Percentiles rank a stretch among this genome's conserved stretches.
These are phyloP conservation scores for Buddleja alternifolia DNA, from an alignment of 257 asterid genomes.

Conservation along the genomic window DNA sequence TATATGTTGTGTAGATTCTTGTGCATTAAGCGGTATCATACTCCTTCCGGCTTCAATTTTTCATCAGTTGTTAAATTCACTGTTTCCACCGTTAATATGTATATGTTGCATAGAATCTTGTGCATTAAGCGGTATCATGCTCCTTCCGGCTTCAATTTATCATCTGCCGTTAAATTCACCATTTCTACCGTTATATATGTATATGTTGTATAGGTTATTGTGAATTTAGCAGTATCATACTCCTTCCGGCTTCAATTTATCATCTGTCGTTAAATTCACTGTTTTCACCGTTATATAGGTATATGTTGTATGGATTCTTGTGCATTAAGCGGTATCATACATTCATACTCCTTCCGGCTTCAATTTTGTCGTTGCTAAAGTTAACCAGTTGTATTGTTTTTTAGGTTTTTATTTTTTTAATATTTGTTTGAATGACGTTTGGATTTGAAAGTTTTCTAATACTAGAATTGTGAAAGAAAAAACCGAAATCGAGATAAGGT, in stretches of 20 bases:
- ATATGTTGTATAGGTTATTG: too few species aligned
- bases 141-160: not conserved
- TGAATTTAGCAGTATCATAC: not conserved
- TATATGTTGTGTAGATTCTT: too few species aligned
- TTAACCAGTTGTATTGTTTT: too few species aligned
- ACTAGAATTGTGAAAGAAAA: not conserved
- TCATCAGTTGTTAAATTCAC: not conserved
- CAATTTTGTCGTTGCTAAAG: too few species aligned
- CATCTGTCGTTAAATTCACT: not conserved
- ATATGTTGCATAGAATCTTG: too few species aligned
- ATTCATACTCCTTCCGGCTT: too few species aligned
- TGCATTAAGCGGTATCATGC: not conserved
- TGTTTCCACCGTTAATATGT: not conserved
- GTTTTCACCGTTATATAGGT: not conserved
- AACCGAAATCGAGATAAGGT: not conserved
- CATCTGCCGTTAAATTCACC: not conserved
- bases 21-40: not conserved
- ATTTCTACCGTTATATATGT: not conserved
- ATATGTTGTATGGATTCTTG: too few species aligned
- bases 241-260: not conserved
- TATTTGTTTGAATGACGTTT: not conserved
- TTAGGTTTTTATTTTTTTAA: too few species aligned
- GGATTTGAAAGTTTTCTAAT: not conserved
- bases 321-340: too few species aligned
- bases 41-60: not conserved